Evolutionary conservation across 1,284 basidiomycete genomes (phyloP), one percentile per base, ranked within the genome.

Genomic region (Cryptococcus sp.): DNA sequence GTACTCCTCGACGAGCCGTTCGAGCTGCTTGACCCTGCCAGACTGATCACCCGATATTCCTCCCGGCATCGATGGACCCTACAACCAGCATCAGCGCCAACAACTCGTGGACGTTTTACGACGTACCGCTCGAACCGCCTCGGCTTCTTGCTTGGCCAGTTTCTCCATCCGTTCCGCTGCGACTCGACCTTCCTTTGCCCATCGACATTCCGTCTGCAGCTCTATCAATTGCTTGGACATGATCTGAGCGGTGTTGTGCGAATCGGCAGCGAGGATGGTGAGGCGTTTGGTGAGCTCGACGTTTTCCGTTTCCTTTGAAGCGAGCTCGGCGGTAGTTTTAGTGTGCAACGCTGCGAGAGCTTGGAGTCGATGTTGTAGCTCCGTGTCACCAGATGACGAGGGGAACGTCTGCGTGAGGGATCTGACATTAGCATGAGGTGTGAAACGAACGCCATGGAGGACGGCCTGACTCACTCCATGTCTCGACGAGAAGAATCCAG

Each of bases 401-500:
- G 65, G 59, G 47, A 67, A 66, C 0, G 61, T 59, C 44, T 68
- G 65, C 7, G 68, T 69, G 12, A 74, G 50, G 18, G 69, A 65
- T 47, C 67, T 69, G 52, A 2, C 9, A 19, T 32, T 16, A 40
- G 35, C 16, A 37, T 24, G 14, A 16, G n/a, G 4, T 22, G 18
- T 5, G 23, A 37, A 44, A 5, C 5, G 12, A 12, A 22, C 0
- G 22, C 24, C 2, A 6, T n/a, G n/a, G n/a, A n/a, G n/a, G n/a
- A n/a, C n/a, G n/a, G n/a, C n/a, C n/a, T n/a, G n/a, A 65, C 71
- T 45, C 47, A 74, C 71, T 73, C 70, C 54, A 71, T 62, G 43
- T 74, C 73, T n/a, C 61, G 43, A 3, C 68, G 56, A 3, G 67
- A 58, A 7, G 66, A 60, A 25, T 68, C 67, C 2, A 72, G 51